Base-by-base conservation (phyloP, 345 rosid species). In the Ricinus communis region DNA sequence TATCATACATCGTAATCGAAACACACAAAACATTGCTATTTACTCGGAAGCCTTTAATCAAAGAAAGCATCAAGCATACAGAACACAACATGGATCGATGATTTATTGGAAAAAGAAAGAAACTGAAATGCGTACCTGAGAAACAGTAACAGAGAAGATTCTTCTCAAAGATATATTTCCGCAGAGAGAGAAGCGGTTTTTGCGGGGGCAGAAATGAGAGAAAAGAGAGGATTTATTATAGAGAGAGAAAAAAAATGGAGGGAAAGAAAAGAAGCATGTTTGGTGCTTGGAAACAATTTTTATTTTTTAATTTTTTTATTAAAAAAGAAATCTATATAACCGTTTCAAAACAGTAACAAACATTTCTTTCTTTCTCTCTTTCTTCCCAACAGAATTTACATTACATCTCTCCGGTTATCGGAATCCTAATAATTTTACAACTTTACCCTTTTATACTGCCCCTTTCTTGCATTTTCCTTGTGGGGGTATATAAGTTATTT, bases 161-260 rank as follows among this genome's bases (percentile, higher is more conserved):
- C 33, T 36, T 18, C 12, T 30, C 41, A 2, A n/a, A n/a, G n/a
- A n/a, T n/a, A n/a, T n/a, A 33, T 47, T 25, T 62, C 25, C 25
- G 45, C 11, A 57, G 55, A 62, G 65, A 53, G 67, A 28, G 64
- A 52, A 19, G 52, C 67, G 28, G 47, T n/a, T 30, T 30, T 22
- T 8, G 16, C 49, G 69, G 38, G 62, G 27, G 66, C 36, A 18
- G 36, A 57, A 28, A 51, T 22, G 70, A 67, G 70, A 25, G 58
- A 31, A 25, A 40, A 41, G 15, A 14, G 45, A 60, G 53, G 51
- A 46, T 71, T 74, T 59, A 72, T 68, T 4, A 12, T 1, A 12
- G 12, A 72, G 65, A 30, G 56, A 46, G 38, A 46, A 14, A 46
- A 18, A 54, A 67, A 55, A 57, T 68, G 85, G 76, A 74, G 85